Conservation (phyloP, 2,329 filamentous ascomycete genomes). For the Fusarium proliferatum region DNA sequence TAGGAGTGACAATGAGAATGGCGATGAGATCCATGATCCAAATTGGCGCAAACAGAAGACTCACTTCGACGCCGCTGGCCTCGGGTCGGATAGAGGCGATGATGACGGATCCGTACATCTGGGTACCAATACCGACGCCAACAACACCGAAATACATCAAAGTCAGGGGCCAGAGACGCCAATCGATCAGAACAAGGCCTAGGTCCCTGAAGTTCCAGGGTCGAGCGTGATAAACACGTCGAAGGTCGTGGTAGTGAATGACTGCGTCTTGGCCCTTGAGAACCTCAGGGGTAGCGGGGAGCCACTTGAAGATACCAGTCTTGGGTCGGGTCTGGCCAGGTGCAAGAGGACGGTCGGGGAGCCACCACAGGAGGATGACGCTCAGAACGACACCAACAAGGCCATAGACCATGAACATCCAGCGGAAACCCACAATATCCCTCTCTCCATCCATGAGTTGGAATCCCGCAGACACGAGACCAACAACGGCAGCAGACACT, state of each 20-base stretch:
- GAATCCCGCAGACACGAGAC: constrained; percentile 89
- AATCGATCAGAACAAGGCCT: constrained; percentile 78
- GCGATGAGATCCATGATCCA: constrained; percentile 94
- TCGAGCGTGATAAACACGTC: constrained; percentile 79
- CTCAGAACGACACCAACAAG: constrained; percentile 79
- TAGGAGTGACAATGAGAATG: constrained; percentile 84
- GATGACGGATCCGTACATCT: constrained; percentile 88
- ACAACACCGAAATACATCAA: constrained; percentile 97
- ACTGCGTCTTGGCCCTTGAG: constrained; percentile 80
- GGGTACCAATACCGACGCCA: constrained; percentile 89
- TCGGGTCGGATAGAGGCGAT: constrained; percentile 80
- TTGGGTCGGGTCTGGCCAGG: constrained; percentile 71
- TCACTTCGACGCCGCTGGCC: constrained; percentile 79
- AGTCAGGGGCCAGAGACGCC: constrained; percentile 86
- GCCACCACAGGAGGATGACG: constrained; percentile 84
- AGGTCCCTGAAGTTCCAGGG: constrained; percentile 81
- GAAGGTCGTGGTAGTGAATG: constrained; percentile 86
- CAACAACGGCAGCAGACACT: constrained; percentile 88
- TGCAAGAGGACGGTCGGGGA: constrained; percentile 82
- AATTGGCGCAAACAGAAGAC: constrained; percentile 87
- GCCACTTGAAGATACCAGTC: constrained; percentile 67
- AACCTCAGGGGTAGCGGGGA: constrained; percentile 77
- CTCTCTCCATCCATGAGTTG: constrained; percentile 86
- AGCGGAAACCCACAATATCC: constrained; percentile 84
- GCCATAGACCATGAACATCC: constrained; percentile 94